Conservation (phyloP, 441 rosid genomes). For the Gossypium lobatum region DNA sequence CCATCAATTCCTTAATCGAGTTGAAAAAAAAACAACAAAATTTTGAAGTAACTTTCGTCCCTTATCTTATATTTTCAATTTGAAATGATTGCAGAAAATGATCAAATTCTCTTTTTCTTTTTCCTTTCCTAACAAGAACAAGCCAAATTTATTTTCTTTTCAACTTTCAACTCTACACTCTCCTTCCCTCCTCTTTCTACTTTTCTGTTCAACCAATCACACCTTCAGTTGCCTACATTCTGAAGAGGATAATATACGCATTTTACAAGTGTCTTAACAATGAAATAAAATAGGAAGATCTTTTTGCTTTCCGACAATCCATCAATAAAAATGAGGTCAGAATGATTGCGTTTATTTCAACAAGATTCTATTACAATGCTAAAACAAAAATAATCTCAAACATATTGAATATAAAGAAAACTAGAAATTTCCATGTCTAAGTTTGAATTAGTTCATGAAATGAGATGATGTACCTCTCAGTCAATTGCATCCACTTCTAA, state of each 20-base stretch:
- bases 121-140: too few relatives aligned
- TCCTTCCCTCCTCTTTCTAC: too few relatives aligned
- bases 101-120: too few relatives aligned
- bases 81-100: too few relatives aligned
- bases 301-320: neutral
- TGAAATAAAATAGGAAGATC: neutral
- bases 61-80: too few relatives aligned
- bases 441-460: neutral
- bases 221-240: too few relatives aligned
- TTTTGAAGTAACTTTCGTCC: too few relatives aligned
- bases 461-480: neutral
- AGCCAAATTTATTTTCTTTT: too few relatives aligned
- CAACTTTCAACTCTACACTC: too few relatives aligned
- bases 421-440: neutral
- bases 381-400: neutral
- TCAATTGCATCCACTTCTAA: neutral
- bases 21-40: too few relatives aligned
- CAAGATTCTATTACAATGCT: neutral
- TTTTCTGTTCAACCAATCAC: too few relatives aligned
- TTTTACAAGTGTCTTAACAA: neutral
- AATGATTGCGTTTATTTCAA: neutral
- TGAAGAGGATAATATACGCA: neutral
- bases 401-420: neutral
- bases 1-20: too few relatives aligned
- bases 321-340: neutral